Percentiles rank a stretch among this genome's conserved stretches.
These are phyloP conservation scores for Gnomoniopsis smithogilvyi DNA, from an alignment of 2,329 filamentous ascomycete genomes.

Conservation along the genomic window DNA sequence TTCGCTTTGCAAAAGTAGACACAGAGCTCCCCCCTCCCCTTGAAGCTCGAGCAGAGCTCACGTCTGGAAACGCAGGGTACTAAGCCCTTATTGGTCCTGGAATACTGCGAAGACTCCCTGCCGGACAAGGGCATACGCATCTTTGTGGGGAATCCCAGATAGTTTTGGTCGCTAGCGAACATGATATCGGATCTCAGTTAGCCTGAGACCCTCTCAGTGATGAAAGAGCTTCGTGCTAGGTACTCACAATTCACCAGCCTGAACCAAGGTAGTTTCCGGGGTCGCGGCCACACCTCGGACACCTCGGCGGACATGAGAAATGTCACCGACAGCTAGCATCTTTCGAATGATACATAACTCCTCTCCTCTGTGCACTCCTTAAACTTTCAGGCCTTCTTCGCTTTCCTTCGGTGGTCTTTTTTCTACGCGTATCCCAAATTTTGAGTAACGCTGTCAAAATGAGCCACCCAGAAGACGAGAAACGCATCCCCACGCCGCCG, in stretches of 20 bases:
- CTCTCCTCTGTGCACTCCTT: background rate
- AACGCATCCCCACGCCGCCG: slow-evolving; percentile 1
- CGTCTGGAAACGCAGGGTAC: too few relatives aligned
- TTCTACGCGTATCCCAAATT: background rate
- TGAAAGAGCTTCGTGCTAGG: too few relatives aligned
- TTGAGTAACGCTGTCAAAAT: background rate
- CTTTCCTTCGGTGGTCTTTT: background rate
- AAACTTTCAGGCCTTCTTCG: background rate
- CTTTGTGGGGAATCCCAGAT: too few relatives aligned
- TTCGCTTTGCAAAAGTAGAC: too few relatives aligned
- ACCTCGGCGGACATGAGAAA: slow-evolving; percentile 3
- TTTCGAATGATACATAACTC: background rate
- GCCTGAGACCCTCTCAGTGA: too few relatives aligned
- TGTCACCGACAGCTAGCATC: background rate
- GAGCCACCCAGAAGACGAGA: slow-evolving; percentile 4
- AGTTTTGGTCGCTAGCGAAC: too few relatives aligned
- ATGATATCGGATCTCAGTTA: too few relatives aligned
- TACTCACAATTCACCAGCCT: background rate
- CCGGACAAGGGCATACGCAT: too few relatives aligned
- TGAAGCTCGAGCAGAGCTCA: too few relatives aligned
- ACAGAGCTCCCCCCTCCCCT: too few relatives aligned
- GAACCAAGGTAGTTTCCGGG: background rate
- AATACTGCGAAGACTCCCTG: too few relatives aligned
- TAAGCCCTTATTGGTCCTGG: too few relatives aligned
- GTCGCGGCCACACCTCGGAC: background rate